Base-by-base conservation (phyloP, 345 rosid genomes). In the Camelina neglecta region DNA sequence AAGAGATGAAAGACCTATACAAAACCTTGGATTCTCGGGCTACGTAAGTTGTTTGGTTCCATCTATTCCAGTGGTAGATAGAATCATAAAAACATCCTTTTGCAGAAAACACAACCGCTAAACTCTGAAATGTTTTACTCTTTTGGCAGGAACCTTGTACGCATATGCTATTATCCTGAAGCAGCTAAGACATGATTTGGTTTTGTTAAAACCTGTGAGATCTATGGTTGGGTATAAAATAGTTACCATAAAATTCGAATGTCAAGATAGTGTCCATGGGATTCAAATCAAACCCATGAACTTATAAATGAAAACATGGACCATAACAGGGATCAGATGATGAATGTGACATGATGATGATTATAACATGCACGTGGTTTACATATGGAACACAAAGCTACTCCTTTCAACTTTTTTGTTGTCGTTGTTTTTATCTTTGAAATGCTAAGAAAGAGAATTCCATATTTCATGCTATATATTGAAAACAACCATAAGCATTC, bases 131-230 rank as follows among this genome's bases (percentile, higher is more conserved):
- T 23, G 24, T 23, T 23, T 23, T 54, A 70, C 29, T 51, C 67
- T 69, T 39, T 69, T 73, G 36, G 64, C 90, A 88, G 95, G 91
- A 79, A 89, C 81, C 81, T 50, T 89, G 51, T 87, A 81, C 74
- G 81, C 85, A 2, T 89, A 88, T 80, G 75, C 87, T 23, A 50
- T 81, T 83, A 76, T 83, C 90, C 48, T 89, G 85, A 87, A 84
- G 75, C 64, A 69, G 48, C 76, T 71, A 69, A 51, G 73, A 60
- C 11, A 77, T 31, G 60, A 69, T 67, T 65, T 50, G 33, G 56
- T 44, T 66, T 69, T 77, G 29, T 65, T 42, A 60, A 8, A 60
- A 39, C 15, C 51, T 33, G n/a, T 15, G 85, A 85, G 80, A 86
- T 85, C 18, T 21, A 21, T 21, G n/a, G n/a, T 71, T 71, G 51